Conservation (phyloP, 1,284 basidiomycete species). For the Ustilago curta region DNA sequence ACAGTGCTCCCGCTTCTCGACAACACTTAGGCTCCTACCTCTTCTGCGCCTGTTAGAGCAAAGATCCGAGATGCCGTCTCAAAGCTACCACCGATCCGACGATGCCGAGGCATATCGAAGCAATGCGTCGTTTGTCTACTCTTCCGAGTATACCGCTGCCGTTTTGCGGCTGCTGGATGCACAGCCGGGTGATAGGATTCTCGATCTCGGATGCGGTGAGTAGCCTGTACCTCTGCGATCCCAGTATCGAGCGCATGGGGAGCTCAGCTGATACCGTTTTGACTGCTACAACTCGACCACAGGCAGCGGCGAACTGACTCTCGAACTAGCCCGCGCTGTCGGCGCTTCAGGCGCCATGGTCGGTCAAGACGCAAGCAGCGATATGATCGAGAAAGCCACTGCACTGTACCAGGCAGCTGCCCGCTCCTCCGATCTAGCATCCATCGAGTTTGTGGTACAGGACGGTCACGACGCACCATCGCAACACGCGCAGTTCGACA, state of each 20-base stretch:
- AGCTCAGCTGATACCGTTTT: not conserved
- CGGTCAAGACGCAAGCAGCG: constrained; percentile 32
- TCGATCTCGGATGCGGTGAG: constrained; percentile 53
- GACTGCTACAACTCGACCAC: not conserved
- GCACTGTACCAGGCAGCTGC: not conserved
- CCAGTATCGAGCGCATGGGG: not conserved
- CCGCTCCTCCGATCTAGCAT: not conserved
- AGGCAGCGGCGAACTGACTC: constrained; percentile 47
- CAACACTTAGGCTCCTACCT: too few relatives aligned
- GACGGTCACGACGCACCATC: constrained; percentile 28
- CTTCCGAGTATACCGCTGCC: constrained; percentile 35
- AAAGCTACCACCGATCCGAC: constrained; percentile 33
- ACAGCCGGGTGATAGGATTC: constrained; percentile 37
- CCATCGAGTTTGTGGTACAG: constrained; percentile 9
- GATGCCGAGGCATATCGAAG: constrained; percentile 40
- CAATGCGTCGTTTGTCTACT: constrained; percentile 57
- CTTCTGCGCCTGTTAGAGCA: not conserved
- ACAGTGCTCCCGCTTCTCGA: not conserved
- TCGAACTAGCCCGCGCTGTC: constrained; percentile 20
- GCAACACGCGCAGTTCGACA: constrained; percentile 14
- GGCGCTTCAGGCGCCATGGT: constrained; percentile 22
- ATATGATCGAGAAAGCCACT: constrained; percentile 43
- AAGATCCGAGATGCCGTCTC: not conserved
- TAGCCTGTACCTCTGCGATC: not conserved
- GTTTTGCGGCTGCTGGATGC: constrained; percentile 48